Evolutionary conservation across 495 filamentous ascomycete species (phyloP), one percentile per base, ranked within the genome.

Genomic region (Poronia punctata): DNA sequence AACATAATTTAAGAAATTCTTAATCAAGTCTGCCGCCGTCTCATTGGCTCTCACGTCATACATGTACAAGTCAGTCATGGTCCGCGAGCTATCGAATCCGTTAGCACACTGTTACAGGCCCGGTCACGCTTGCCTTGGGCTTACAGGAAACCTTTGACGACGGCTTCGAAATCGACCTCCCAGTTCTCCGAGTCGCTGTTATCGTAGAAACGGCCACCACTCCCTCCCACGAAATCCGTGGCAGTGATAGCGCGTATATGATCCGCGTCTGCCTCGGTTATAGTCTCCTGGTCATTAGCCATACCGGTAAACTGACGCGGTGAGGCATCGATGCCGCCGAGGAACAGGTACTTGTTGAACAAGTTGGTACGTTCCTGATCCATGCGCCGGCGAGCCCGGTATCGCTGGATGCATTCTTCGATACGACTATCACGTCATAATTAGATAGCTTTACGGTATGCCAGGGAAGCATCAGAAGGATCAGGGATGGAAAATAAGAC

Each of bases 1-100:
- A 7, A 96, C 70, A 50, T 95, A 98, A 48, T 87, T 88, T 42
- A 94, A 74, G 59, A 96, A 95, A 60, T 92, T 95, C 35, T 74
- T 74, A 32, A 96, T 68, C 4, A 92, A 76, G 8, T 60, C 48
- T 11, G 55, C 49, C 3, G 55, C 55, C 7, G 32, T 34, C 10
- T 34, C 20, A 20, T 62, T 61, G 12, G 57, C 60, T 1, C 12
- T 26, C 16, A 32, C 21, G 18, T 60, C 50, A 26, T 52, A 59
- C 47, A 56, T 45, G 26, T 48, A 52, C 18, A 49, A 48, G 14
- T 22, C 41, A 19, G 40, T 39, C 4, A 59, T 33, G 7, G 40
- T 32, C 20, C 53, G 48, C 14, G 70, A 79, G 40, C 70, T 72
- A 35, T 61, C 67, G 23, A 5, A 15, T 10, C 3, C 4, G 20